phyloP scores from a whole-genome alignment of 106 monocot genomes.

The Apostasia shenzhenica region DNA sequence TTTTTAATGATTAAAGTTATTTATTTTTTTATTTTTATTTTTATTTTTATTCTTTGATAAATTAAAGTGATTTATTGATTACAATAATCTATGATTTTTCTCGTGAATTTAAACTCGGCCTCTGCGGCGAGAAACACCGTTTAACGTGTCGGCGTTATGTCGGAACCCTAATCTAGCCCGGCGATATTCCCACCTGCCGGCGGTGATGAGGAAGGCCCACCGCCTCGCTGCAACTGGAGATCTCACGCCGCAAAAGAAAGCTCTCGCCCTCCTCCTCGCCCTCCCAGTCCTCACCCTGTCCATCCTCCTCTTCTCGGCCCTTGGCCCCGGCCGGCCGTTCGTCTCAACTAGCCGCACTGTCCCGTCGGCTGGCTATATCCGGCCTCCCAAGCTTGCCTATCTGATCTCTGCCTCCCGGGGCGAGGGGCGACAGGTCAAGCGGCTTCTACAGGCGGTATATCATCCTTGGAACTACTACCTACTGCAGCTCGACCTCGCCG shows the following conservation, averaged over 20 bases:
- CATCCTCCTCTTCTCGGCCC: constrained; percentile 15
- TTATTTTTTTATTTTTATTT: too few species aligned
- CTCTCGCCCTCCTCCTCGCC: constrained; percentile 13
- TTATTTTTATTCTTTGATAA: too few species aligned
- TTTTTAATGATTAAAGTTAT: too few species aligned
- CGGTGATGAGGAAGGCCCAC: constrained; percentile 37
- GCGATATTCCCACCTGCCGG: background rate
- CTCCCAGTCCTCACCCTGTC: constrained; percentile 25
- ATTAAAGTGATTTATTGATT: too few species aligned
- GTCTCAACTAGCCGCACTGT: background rate
- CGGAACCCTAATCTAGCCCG: constrained; percentile 11
- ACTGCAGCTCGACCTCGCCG: constrained; percentile 48
- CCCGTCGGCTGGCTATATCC: constrained; percentile 14
- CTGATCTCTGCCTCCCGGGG: constrained; percentile 51
- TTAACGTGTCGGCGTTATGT: background rate
- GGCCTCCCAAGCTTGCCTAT: constrained; percentile 56
- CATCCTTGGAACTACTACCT: constrained; percentile 80
- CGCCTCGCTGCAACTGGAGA: constrained; percentile 11
- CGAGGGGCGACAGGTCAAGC: constrained; percentile 43
- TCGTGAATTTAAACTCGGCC: background rate
- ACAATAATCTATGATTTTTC: background rate
- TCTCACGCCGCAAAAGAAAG: constrained; percentile 3
- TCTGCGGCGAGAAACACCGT: background rate
- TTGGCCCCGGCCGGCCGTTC: constrained; percentile 1
- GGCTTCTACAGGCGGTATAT: constrained; percentile 60